Evolutionary conservation across 2,329 filamentous ascomycete genomes (phyloP), one percentile per base, ranked within the genome.

Genomic region (Fusarium sp.): DNA sequence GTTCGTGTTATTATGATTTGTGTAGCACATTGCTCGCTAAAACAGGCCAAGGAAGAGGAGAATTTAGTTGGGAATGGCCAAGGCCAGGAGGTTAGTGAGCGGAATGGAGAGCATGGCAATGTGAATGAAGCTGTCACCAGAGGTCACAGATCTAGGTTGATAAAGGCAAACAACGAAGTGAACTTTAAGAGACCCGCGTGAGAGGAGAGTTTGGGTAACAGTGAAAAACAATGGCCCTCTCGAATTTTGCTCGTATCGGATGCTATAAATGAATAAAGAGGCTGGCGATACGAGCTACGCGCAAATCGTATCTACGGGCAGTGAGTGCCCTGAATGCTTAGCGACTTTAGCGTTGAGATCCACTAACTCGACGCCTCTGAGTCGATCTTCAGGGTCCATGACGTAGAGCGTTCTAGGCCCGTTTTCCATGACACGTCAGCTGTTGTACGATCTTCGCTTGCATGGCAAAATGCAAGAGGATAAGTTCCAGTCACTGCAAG

Each of bases 351-450:
- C 23, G 49, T 26, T n/a, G 13, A 25, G n/a, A 14, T 42, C 49
- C 49, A 42, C 49, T 42, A 28, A 52, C 34, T 52, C 39, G n/a
- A 42, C 34, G 34, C 18, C 9, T 7, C 31, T 18, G 16, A 25
- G 21, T 50, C 11, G 19, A 30, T 49, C 49, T 46, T 30, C 39
- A 21, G 11, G 41, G 34, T 41, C 37, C 49, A 69, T 70, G 66
- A 70, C 66, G 66, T 66, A 45, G 43, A 23, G 11, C 28, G 16
- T 28, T 21, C 26, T 10, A 9, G 4, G 21, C 23, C 21, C 37
- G 9, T 31, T 63, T n/a, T 11, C 41, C 23, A 21, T 48, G 66
- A 51, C 66, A 46, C 66, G 66, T 69, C 42, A 70, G 66, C 46
- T 28, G 10, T 4, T 6, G 34, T 39, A n/a, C 18, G 53, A 21